Percentiles rank a stretch among this genome's conserved stretches.
Evolutionary conservation across 495 filamentous ascomycete genomes (phyloP).

Genomic region (Penicillium cataractarum): DNA sequence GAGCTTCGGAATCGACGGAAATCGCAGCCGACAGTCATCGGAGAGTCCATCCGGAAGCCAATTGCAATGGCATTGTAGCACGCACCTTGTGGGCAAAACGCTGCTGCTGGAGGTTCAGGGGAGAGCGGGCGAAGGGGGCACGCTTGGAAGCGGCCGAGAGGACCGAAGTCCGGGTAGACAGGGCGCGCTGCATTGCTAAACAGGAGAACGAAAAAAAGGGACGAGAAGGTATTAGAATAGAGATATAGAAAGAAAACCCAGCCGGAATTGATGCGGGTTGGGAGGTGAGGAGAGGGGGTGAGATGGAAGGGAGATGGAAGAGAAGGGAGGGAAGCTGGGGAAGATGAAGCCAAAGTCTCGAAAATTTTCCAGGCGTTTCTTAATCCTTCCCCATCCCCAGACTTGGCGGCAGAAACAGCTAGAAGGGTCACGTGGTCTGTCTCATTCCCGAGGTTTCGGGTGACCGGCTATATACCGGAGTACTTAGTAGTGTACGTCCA

Average conservation of each 20-base stretch:
- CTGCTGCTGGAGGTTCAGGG: conserved; percentile 76
- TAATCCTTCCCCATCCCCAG: conserved; percentile 41
- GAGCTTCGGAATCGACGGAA: conserved; percentile 28
- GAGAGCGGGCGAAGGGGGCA: conserved; percentile 48
- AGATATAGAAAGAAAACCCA: conserved; percentile 27
- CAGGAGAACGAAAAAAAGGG: conserved; percentile 22
- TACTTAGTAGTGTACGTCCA: too few species aligned
- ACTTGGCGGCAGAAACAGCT: conserved; percentile 51
- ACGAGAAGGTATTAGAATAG: conserved; percentile 24
- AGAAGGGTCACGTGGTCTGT: conserved; percentile 48
- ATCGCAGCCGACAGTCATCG: conserved; percentile 4
- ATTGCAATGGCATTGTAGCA: conserved; percentile 12
- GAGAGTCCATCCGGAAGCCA: not conserved
- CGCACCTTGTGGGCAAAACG: conserved; percentile 93
- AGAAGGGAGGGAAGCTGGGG: conserved; percentile 29
- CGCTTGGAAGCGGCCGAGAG: conserved; percentile 68
- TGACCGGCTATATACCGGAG: conserved; percentile 21
- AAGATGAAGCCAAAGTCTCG: conserved; percentile 54
- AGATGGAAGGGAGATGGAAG: conserved; percentile 24
- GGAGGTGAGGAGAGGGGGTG: conserved; percentile 4
- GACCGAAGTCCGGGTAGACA: conserved; percentile 68
- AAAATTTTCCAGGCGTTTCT: conserved; percentile 56
- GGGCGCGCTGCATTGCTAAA: conserved; percentile 70
- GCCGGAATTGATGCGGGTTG: conserved; percentile 29
- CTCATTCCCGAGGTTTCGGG: conserved; percentile 36